Base-by-base conservation (phyloP, 2,329 filamentous ascomycete genomes). In the Pseudogymnoascus sp. region DNA sequence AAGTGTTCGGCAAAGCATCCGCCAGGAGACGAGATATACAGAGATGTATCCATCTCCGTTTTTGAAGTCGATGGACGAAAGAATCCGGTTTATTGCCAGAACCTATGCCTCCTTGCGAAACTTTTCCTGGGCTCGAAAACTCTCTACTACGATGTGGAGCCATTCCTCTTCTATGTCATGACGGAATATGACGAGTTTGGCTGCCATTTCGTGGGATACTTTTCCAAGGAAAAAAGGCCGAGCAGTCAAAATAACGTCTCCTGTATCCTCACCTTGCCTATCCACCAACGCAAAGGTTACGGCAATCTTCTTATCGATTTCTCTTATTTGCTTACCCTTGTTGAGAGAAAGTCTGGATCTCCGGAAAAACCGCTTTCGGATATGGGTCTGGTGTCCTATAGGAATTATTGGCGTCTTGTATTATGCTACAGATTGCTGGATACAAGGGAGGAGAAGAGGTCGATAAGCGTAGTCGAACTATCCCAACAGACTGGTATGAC, bases 81-180 rank as follows among this genome's bases (percentile, higher is more conserved):
- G 69, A 95, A 99, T 67, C 90, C 94, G 0, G 90, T 96, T n/a
- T 99, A 96, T 75, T 99, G 94, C 71, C 94, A 96, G 68, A 99
- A 99, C 67, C 82, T 99, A 30, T 99, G 94, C 74, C 82, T 99
- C 12, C 80, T 99, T 41, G 94, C 92, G 59, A 99, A 99, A 74
- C 80, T 99, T 19, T 99, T 99, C 72, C 80, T 99, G n/a, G 94
- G 95, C 19, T 96, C 95, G 59, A 99, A 99, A 73, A 99, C 94
- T 0, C 80, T 97, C 3, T 97, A 97, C 76, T 97, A 97, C 74
- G 92, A 97, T 68, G 92, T 97, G 1, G 92, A 97, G 66, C 94
- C 92, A 0, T 97, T 97, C 71, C 74, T 97, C 5, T 97, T 97
- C 76, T 97, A 97, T 71, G 92, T 96, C 67, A 89, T 97, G 76